Conservation (phyloP, 805 yeast genomes). For the Yarrowia osloensis region DNA sequence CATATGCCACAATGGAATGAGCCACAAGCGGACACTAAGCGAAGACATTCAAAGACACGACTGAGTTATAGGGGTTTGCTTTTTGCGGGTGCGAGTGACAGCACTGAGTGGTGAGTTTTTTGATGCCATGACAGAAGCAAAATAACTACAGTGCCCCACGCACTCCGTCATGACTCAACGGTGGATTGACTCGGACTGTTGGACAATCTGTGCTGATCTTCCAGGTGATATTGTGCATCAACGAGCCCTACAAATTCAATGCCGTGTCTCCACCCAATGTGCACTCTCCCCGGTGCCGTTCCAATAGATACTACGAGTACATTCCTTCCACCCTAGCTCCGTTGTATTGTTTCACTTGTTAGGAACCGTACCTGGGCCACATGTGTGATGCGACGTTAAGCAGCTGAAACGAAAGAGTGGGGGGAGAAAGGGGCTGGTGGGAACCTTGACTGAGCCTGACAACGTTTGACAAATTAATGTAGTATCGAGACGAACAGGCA, state of each 20-base stretch:
- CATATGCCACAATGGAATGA: neutral
- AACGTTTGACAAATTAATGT: too few species aligned
- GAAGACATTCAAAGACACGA: too few species aligned
- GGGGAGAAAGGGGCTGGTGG: neutral
- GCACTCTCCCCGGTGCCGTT: neutral
- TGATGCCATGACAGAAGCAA: too few species aligned
- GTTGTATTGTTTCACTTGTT: neutral
- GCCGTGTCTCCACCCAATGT: neutral
- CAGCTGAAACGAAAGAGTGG: constrained; percentile 16
- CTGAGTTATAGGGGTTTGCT: too few species aligned
- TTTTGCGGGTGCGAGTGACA: too few species aligned
- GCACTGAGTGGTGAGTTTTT: too few species aligned
- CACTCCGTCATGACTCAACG: too few species aligned
- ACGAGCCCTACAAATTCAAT: too few species aligned
- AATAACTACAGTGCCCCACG: too few species aligned
- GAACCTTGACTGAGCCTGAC: too few species aligned
- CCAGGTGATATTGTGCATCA: neutral
- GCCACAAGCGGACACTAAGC: neutral
- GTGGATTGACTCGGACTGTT: neutral
- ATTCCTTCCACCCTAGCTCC: neutral
- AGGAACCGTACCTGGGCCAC: constrained; percentile 4
- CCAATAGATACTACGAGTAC: too few species aligned
- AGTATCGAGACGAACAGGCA: too few species aligned
- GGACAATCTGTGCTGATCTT: neutral
- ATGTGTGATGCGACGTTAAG: neutral